Evolutionary conservation across 495 filamentous ascomycete species (phyloP), one percentile per base, ranked within the genome.

Genomic region (Xeromyces bisporus): DNA sequence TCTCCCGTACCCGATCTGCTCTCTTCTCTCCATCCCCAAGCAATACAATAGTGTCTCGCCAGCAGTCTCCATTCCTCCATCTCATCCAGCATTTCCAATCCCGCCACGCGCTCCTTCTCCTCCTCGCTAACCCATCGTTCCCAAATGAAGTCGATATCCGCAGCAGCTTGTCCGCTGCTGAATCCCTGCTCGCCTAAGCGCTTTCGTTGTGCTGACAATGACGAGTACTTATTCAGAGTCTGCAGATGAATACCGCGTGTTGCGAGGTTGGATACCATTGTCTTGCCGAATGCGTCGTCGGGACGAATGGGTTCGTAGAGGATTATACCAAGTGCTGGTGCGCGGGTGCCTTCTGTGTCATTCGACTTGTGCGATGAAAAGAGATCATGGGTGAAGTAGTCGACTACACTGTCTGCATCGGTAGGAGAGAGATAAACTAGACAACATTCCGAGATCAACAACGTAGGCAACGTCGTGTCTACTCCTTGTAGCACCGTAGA

Each of bases 21-120:
- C 0, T 48, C 55, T 33, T 66, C 65, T 30, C 69, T 62, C 76
- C 77, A 82, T 0, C 71, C 86, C 87, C 87, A 94, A 6, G 66
- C 75, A 33, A 96, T 66, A 39, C 85, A 77, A 53, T 97, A 97
- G 62, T 97, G 91, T 36, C 66, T 66, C 3, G 83, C 82, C 42
- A 97, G 50, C 47, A 97, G 48, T 43, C 71, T 59, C 85, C 87
- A 93, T 57, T 97, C 89, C 55, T 97, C 89, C 33, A 93, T 69
- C 55, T 97, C 89, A 62, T 97, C 89, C 39, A 96, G 46, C 62
- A 86, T 80, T 53, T 96, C 89, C 32, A 94, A 50, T 15, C 53
- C 46, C 28, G 77, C 72, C 3, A 96, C 73, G 38, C 89, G 60
- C 42, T 77, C 78, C 47, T 79, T 87, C 57, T 96, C 89, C n/a